phyloP scores from a whole-genome alignment of 305 asterid genomes.

The Salvia sclarea region DNA sequence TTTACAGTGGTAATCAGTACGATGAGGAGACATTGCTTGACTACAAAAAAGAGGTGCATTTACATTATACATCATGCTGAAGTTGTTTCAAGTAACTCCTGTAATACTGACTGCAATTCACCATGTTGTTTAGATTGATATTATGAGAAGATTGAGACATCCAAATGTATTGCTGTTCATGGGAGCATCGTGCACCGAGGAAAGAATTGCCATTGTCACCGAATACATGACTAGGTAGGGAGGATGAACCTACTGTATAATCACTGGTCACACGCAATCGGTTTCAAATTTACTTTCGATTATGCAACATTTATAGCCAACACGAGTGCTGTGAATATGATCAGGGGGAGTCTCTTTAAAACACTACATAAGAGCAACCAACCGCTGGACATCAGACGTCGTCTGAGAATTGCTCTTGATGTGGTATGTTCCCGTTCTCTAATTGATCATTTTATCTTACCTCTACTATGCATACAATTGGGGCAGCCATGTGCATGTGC shows the following conservation, averaged over 20 bases:
- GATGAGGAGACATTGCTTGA: constrained; percentile 47
- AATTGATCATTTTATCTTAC: neutral
- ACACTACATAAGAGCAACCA: constrained; percentile 61
- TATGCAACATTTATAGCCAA: neutral
- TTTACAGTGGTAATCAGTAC: constrained; percentile 51
- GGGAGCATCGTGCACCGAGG: constrained; percentile 66
- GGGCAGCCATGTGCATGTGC: neutral
- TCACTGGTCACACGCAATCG: neutral
- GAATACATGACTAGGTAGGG: constrained; percentile 65
- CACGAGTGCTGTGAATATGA: constrained; percentile 20
- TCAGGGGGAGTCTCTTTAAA: constrained; percentile 77
- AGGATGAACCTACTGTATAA: no score
- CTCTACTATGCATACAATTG: neutral
- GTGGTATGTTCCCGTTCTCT: constrained; percentile 48
- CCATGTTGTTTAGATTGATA: constrained; percentile 48
- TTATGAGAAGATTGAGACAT: constrained; percentile 75
- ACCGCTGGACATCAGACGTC: constrained; percentile 55
- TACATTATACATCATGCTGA: neutral
- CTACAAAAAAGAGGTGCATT: constrained; percentile 62
- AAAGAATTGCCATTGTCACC: constrained; percentile 69
- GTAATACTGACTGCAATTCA: constrained; percentile 1
- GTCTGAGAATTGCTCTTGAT: constrained; percentile 69
- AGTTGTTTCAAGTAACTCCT: constrained; percentile 11
- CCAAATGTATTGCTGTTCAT: constrained; percentile 73
- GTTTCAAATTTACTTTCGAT: neutral